Conservation (phyloP, 1,139 yeast species). For the Schwanniomyces etchellsii region DNA sequence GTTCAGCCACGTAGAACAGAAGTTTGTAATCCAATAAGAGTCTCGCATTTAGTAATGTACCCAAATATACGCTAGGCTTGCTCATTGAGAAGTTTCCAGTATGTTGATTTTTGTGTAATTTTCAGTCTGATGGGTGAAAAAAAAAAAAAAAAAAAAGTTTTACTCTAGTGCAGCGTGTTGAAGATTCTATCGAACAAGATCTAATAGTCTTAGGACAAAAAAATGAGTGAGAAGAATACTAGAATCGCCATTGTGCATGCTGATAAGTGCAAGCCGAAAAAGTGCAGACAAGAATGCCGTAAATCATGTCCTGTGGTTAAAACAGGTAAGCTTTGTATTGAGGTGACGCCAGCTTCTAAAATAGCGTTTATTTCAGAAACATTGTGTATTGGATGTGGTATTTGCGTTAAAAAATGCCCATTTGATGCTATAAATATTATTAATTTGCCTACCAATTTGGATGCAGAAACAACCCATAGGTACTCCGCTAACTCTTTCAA, state of each 20-base stretch:
- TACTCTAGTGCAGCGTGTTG: too few species aligned
- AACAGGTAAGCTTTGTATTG: conserved; percentile 96
- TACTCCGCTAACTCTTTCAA: conserved; percentile 97
- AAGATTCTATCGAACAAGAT: too few species aligned
- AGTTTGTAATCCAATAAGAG: too few species aligned
- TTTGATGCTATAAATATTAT: conserved; percentile 94
- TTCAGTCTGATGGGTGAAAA: too few species aligned
- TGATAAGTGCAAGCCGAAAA: conserved; percentile 96
- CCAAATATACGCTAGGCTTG: too few species aligned
- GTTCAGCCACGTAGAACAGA: too few species aligned
- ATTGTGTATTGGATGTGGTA: conserved; percentile 98
- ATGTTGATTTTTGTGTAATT: too few species aligned
- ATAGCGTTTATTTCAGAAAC: conserved; percentile 95
- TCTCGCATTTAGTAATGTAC: too few species aligned
- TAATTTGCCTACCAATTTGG: conserved; percentile 93
- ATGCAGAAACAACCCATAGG: conserved; percentile 88
- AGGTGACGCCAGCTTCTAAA: conserved; percentile 84
- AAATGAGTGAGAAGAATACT: conserved; percentile 54
- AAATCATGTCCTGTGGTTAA: conserved; percentile 96
- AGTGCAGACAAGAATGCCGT: conserved; percentile 97
- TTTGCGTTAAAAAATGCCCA: conserved; percentile 97
- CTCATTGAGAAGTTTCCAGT: too few species aligned
- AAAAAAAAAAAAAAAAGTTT: too few species aligned
- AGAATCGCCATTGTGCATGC: conserved; percentile 93
- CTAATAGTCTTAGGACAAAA: too few species aligned